Evolutionary conservation across 805 yeast species (phyloP).

Genomic region (Starmera caribaea): DNA sequence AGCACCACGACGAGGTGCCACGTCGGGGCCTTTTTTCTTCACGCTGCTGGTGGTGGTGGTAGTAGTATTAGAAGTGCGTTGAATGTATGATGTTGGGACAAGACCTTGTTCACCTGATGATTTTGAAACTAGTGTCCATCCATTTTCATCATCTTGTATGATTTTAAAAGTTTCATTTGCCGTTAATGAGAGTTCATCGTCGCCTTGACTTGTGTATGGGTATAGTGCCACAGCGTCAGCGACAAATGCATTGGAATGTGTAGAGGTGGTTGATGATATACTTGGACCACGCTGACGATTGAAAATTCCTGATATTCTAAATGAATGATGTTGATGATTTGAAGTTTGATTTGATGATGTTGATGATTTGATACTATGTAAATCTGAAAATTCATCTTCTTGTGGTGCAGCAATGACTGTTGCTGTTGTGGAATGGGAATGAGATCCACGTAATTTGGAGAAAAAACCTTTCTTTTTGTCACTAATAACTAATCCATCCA

Average conservation of each 20-base stretch:
- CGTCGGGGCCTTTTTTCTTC: constrained; percentile 65
- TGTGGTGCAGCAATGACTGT: constrained; percentile 5
- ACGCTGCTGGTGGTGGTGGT: constrained; percentile 5
- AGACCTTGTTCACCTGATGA: constrained; percentile 46
- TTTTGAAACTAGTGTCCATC: constrained; percentile 65
- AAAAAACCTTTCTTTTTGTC: constrained; percentile 57
- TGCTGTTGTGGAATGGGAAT: constrained; percentile 5
- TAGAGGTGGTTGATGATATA: constrained; percentile 15
- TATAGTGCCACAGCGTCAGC: constrained; percentile 40
- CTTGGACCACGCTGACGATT: constrained; percentile 4
- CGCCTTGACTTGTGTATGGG: constrained; percentile 36
- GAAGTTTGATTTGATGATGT: constrained; percentile 1
- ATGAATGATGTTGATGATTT: constrained; percentile 11
- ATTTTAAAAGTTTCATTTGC: constrained; percentile 53
- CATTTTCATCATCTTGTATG: constrained; percentile 62
- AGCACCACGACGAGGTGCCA: constrained; percentile 70
- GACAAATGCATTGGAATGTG: constrained; percentile 26
- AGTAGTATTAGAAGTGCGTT: constrained; percentile 6
- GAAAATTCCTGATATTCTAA: neutral
- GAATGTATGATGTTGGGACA: constrained; percentile 49
- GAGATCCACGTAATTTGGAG: constrained; percentile 19
- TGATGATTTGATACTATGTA: constrained; percentile 10
- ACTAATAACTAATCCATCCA: constrained; percentile 37
- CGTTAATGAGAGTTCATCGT: constrained; percentile 55
- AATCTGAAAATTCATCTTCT: constrained; percentile 11